Evolutionary conservation across 208 protist species (phyloP).

Genomic region (Leishmania amazonensis): DNA sequence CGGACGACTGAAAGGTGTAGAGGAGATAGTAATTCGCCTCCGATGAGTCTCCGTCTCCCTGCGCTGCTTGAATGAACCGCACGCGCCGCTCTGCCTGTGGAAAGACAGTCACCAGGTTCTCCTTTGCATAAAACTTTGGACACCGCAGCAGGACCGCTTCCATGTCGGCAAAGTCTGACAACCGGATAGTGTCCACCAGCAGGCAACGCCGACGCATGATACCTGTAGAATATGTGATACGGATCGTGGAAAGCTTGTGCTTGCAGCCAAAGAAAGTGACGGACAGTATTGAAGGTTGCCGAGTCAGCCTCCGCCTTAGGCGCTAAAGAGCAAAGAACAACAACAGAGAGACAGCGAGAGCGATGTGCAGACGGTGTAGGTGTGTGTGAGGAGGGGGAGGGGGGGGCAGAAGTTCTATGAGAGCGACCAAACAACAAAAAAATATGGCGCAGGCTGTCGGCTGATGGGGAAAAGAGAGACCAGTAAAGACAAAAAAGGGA

Average conservation of each 20-base stretch:
- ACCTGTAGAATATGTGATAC: background rate
- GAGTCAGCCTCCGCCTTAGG: background rate
- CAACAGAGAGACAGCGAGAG: background rate
- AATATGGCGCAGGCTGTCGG: background rate
- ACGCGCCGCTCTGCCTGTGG: constrained; percentile 17
- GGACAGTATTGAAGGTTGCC: background rate
- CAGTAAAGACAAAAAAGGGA: background rate
- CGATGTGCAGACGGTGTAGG: background rate
- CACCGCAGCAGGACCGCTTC: constrained; percentile 41
- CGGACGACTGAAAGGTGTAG: constrained; percentile 48
- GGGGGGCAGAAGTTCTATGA: background rate
- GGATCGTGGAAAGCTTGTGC: background rate
- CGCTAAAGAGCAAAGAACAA: background rate
- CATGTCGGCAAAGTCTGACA: constrained; percentile 17
- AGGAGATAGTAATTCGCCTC: constrained; percentile 31
- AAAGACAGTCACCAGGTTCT: constrained; percentile 52
- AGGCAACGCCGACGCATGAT: constrained; percentile 20
- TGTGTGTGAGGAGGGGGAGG: no score
- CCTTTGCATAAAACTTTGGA: constrained; percentile 39
- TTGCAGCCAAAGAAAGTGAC: background rate
- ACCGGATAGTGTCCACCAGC: constrained; percentile 11
- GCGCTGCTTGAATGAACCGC: background rate
- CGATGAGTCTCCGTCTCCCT: background rate
- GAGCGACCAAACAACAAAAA: background rate
- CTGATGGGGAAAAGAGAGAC: background rate